Evolutionary conservation across 495 filamentous ascomycete species (phyloP).

Genomic region (Beverwykella pulmonaria): DNA sequence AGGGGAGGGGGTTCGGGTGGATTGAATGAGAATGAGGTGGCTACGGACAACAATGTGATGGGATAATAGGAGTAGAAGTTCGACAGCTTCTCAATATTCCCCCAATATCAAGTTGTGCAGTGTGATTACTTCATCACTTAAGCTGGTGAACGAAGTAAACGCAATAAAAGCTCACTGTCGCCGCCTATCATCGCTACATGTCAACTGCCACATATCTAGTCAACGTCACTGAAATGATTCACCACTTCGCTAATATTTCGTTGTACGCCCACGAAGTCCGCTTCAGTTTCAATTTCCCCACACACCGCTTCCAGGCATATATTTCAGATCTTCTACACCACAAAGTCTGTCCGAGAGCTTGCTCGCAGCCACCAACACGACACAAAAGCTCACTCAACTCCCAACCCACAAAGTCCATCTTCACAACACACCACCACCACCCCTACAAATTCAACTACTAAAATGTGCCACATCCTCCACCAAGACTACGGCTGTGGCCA

Average conservation of each 20-base stretch:
- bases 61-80: not conserved
- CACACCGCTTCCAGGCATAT: no score
- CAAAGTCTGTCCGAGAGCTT: no score
- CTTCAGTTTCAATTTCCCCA: not conserved
- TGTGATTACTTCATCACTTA: not conserved
- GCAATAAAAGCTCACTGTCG: no score
- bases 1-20: not conserved
- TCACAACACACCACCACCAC: not conserved
- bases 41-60: not conserved
- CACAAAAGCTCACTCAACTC: no score
- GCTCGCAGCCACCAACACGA: no score
- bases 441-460: not conserved
- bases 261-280: not conserved
- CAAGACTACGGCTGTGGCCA: conserved; percentile 23
- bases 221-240: no score
- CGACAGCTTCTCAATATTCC: not conserved
- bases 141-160: no score
- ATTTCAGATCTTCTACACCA: no score
- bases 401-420: not conserved
- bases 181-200: no score
- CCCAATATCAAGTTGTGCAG: not conserved
- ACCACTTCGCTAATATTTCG: no score
- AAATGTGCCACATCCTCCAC: conserved; percentile 23
- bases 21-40: not conserved
- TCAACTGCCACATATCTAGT: no score